phyloP scores from a whole-genome alignment of 768 basidiomycete species.

The Pleurotus cornucopiae region DNA sequence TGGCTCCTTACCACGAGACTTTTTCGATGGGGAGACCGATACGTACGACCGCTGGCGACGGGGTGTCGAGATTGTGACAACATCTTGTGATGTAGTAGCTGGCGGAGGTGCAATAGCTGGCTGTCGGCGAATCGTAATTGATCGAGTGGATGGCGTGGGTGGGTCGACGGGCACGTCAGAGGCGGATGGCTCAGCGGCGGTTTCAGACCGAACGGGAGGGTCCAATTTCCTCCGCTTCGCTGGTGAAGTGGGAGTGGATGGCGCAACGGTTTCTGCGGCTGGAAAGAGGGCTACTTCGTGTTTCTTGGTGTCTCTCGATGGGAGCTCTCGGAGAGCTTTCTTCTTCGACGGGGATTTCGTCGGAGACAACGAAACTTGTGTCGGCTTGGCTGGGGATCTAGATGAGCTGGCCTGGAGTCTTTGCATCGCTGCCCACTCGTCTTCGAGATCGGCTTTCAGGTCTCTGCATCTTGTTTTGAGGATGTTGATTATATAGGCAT shows the following conservation, averaged over 20 bases:
- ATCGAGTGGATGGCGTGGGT: slow-evolving; percentile 2
- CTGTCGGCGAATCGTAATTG: slow-evolving; percentile 3
- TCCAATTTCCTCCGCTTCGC: slow-evolving; percentile 35
- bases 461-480: slow-evolving; percentile 20
- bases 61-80: background rate
- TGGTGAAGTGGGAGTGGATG: slow-evolving; percentile 34
- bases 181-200: slow-evolving; percentile 9
- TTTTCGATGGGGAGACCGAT: background rate
- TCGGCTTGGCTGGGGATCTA: slow-evolving; percentile 15
- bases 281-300: slow-evolving; percentile 18
- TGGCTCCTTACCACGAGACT: background rate
- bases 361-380: slow-evolving; percentile 17
- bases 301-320: slow-evolving; percentile 36
- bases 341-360: slow-evolving; percentile 14
- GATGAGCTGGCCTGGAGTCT: slow-evolving; percentile 15
- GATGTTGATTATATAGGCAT: slow-evolving; percentile 16
- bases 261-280: slow-evolving; percentile 18
- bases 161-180: slow-evolving; percentile 1
- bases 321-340: slow-evolving; percentile 22
- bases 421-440: slow-evolving; percentile 14
- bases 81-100: background rate
- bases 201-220: slow-evolving; percentile 14
- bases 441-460: slow-evolving; percentile 16
- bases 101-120: background rate
- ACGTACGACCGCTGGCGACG: background rate